Evolutionary conservation across 2,329 filamentous ascomycete species (phyloP).

Genomic region (Colletotrichum sp.): DNA sequence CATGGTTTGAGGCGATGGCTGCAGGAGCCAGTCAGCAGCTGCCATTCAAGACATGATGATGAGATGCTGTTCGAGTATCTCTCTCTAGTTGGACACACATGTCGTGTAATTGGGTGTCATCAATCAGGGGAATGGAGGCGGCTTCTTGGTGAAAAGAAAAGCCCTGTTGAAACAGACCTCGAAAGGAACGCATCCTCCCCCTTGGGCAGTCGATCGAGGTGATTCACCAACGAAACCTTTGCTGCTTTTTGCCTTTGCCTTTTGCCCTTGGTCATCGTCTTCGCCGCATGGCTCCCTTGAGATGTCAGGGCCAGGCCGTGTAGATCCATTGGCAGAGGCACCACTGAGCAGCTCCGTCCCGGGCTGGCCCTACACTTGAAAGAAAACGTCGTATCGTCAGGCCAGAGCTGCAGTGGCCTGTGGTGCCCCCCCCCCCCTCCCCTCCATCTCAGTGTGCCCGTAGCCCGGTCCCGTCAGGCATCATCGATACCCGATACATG

Average conservation of each 20-base stretch:
- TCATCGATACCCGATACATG: constrained; percentile 18
- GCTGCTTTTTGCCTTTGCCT: not conserved
- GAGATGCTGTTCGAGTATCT: not conserved
- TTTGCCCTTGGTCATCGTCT: not conserved
- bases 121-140: not conserved
- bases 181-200: not conserved
- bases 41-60: not conserved
- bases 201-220: not conserved
- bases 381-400: constrained; percentile 5
- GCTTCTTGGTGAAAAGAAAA: not conserved
- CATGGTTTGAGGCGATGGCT: not conserved
- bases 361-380: not conserved
- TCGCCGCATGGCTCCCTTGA: not conserved
- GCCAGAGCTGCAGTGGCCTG: constrained; percentile 7
- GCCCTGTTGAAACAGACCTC: not conserved
- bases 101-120: not conserved
- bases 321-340: not conserved
- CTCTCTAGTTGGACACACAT: not conserved
- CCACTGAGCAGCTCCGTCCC: not conserved
- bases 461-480: constrained; percentile 12
- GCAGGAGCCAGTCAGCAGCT: not conserved
- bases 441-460: not conserved
- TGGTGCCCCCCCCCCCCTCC: not conserved
- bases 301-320: not conserved
- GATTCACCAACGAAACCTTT: not conserved